Conservation (phyloP, 371 early-diverging fungal genomes). For the Syncephalis fuscata region DNA sequence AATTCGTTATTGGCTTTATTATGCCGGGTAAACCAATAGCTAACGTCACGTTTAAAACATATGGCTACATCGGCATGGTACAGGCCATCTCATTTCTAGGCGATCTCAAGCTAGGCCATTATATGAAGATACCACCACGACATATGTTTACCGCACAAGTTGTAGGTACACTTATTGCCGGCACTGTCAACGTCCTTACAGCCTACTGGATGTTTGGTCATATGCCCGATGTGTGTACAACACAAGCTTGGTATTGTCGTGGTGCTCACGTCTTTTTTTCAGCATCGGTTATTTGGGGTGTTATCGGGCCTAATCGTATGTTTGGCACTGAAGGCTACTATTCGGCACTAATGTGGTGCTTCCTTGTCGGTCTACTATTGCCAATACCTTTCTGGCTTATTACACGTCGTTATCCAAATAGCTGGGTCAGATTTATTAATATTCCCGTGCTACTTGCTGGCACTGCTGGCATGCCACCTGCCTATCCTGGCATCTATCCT, state of each 20-base stretch:
- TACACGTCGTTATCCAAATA: slow-evolving; percentile 15
- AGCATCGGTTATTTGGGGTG: slow-evolving; percentile 34
- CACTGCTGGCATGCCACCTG: slow-evolving; percentile 18
- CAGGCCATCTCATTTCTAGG: slow-evolving; percentile 29
- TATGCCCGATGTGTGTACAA: slow-evolving; percentile 27
- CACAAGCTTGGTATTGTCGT: slow-evolving; percentile 13
- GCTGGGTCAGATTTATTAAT: slow-evolving; percentile 8
- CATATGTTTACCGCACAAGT: slow-evolving; percentile 36
- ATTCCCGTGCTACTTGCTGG: slow-evolving; percentile 19
- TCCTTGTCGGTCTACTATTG: slow-evolving; percentile 17
- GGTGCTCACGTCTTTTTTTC: slow-evolving; percentile 17
- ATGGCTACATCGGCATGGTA: slow-evolving; percentile 31
- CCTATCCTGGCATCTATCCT: slow-evolving; percentile 12
- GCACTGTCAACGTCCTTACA: slow-evolving; percentile 26
- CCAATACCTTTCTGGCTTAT: slow-evolving; percentile 11
- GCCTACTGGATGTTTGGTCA: slow-evolving; percentile 29
- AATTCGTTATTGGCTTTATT: slow-evolving; percentile 38
- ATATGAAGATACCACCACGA: slow-evolving; percentile 48
- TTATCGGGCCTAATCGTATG: slow-evolving; percentile 38
- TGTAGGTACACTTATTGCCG: slow-evolving; percentile 34
- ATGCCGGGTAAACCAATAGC: slow-evolving; percentile 30
- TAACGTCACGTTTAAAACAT: slow-evolving; percentile 26
- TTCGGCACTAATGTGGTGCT: slow-evolving; percentile 16
- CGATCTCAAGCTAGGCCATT: slow-evolving; percentile 33
- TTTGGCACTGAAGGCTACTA: slow-evolving; percentile 32